phyloP scores from a whole-genome alignment of 306 rosid genomes.

The Sphenostylis stenocarpa region DNA sequence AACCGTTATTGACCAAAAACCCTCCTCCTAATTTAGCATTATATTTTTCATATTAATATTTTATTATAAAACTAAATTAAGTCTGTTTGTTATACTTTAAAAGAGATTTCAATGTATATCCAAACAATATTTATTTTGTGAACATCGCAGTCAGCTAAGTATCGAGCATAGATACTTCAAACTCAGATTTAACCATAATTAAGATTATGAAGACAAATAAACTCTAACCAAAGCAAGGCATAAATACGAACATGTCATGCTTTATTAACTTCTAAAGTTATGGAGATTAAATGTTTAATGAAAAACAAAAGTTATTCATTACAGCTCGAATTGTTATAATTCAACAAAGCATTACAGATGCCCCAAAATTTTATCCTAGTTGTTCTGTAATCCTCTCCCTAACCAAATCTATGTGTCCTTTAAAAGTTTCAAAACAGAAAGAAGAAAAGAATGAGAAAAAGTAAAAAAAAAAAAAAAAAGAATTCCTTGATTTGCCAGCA shows the following conservation, averaged over 20 bases:
- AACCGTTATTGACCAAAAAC: neutral
- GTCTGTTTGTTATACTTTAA: neutral
- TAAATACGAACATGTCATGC: neutral
- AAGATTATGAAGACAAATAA: neutral
- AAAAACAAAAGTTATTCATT: slow-evolving; percentile 10
- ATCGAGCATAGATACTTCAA: neutral
- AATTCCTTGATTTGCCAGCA: slow-evolving; percentile 19
- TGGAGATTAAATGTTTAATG: neutral
- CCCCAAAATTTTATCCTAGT: slow-evolving; percentile 25
- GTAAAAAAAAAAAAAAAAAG: neutral
- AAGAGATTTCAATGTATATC: neutral
- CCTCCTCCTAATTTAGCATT: neutral
- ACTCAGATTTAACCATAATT: neutral
- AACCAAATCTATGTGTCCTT: slow-evolving; percentile 17
- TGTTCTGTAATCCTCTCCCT: slow-evolving; percentile 26
- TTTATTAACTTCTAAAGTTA: neutral
- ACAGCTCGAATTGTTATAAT: slow-evolving; percentile 24
- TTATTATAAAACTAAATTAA: neutral
- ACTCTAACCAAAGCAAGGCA: neutral
- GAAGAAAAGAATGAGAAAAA: slow-evolving; percentile 23
- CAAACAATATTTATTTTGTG: neutral
- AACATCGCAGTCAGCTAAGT: neutral
- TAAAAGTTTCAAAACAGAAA: neutral
- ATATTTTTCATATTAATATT: neutral
- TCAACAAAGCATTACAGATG: slow-evolving; percentile 21